phyloP scores from a whole-genome alignment of 2,329 filamentous ascomycete genomes.

The Pyrenochaeta sp. region DNA sequence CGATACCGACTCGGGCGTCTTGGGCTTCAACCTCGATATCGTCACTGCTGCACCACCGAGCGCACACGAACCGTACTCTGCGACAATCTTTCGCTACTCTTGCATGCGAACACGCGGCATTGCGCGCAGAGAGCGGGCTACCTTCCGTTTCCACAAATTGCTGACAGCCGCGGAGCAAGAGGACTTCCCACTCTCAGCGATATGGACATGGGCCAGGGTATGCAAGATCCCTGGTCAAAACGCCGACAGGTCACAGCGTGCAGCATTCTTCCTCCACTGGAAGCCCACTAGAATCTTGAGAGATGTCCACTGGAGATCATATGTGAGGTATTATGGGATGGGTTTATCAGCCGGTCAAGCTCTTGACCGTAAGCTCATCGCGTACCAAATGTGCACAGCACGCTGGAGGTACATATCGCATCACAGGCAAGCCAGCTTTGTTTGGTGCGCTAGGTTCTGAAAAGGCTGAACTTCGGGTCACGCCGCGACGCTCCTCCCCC shows the following conservation, averaged over 20 bases:
- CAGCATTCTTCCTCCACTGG: conserved; percentile 26
- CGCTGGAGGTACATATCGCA: too few species aligned
- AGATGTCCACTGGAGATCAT: conserved; percentile 28
- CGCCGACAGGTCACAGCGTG: not conserved
- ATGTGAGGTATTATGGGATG: conserved; percentile 15
- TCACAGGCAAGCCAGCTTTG: too few species aligned
- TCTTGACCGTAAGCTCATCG: not conserved
- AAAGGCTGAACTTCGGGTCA: conserved; percentile 16
- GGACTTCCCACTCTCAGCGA: conserved; percentile 20
- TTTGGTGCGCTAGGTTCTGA: not conserved
- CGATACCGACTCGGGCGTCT: conserved; percentile 17
- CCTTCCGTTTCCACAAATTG: conserved; percentile 34
- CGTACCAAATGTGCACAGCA: not conserved
- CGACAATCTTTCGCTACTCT: conserved; percentile 14
- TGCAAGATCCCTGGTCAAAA: conserved; percentile 14
- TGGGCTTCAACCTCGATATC: conserved; percentile 10
- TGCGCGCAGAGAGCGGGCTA: conserved; percentile 24
- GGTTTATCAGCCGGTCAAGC: conserved; percentile 3
- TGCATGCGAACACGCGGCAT: conserved; percentile 17
- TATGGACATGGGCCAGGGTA: conserved; percentile 23
- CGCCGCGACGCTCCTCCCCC: conserved; percentile 15
- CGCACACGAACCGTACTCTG: conserved; percentile 5
- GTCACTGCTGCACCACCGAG: conserved; percentile 16
- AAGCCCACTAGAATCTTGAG: conserved; percentile 32
- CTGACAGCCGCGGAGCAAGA: conserved; percentile 30